Evolutionary conservation across 116 monocot species (phyloP).

Genomic region (Cymodocea nodosa): DNA sequence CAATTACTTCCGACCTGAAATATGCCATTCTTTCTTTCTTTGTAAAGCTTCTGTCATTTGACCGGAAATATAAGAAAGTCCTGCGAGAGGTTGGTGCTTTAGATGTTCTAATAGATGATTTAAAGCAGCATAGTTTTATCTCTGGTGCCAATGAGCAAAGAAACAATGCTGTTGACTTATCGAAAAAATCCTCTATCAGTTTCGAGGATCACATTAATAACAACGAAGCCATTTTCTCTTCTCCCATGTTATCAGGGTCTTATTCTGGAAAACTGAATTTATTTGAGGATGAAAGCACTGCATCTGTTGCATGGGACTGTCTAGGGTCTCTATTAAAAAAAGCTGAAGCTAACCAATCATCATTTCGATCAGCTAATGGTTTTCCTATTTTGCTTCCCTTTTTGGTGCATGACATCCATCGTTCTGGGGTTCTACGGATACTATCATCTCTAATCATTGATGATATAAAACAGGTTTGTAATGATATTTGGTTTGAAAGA

Average conservation of each 20-base stretch:
- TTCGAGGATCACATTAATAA: constrained; percentile 64
- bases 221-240: constrained; percentile 84
- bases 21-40: constrained; percentile 90
- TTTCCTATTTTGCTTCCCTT: constrained; percentile 68
- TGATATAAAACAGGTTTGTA: constrained; percentile 77
- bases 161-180: constrained; percentile 18
- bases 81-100: constrained; percentile 93
- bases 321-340: constrained; percentile 78
- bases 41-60: constrained; percentile 94
- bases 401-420: constrained; percentile 76
- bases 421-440: constrained; percentile 70
- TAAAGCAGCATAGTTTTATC: constrained; percentile 72
- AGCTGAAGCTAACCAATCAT: constrained; percentile 78
- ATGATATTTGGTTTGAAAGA: neutral
- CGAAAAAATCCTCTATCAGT: constrained; percentile 38
- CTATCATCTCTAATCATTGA: constrained; percentile 83
- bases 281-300: constrained; percentile 82
- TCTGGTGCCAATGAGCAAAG: constrained; percentile 52
- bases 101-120: constrained; percentile 89
- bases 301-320: constrained; percentile 85
- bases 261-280: constrained; percentile 48
- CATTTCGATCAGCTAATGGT: constrained; percentile 76
- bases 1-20: constrained; percentile 58
- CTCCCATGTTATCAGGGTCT: constrained; percentile 44
- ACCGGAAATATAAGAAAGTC: constrained; percentile 89